Evolutionary conservation across 2,329 filamentous ascomycete species (phyloP).

Genomic region (Apiospora phragmitis): DNA sequence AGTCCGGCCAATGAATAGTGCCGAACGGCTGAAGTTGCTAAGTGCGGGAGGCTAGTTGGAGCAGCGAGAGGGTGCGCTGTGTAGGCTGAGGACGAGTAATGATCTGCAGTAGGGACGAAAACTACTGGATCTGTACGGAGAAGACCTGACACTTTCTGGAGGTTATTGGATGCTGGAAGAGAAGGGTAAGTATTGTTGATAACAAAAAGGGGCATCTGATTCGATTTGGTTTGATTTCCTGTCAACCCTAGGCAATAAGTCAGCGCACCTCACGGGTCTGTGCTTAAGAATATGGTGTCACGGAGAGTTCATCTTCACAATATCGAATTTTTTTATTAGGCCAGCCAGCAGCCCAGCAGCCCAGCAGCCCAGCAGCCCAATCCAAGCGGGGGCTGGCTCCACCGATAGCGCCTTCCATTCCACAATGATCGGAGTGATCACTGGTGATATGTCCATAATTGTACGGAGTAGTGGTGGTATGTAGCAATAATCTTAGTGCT

Average conservation of each 20-base stretch:
- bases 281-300: background rate
- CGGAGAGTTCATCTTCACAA: background rate
- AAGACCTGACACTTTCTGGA: background rate
- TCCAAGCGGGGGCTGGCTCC: background rate
- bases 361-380: background rate
- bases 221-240: background rate
- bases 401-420: background rate
- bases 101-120: slow-evolving; percentile 7
- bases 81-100: slow-evolving; percentile 6
- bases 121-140: background rate
- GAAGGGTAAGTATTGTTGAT: background rate
- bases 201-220: background rate
- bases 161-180: background rate
- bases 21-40: slow-evolving; percentile 8
- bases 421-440: background rate
- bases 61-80: background rate
- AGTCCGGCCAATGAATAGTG: slow-evolving; percentile 3
- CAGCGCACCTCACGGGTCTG: background rate
- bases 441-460: too few relatives aligned
- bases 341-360: background rate
- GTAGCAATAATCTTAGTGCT: background rate
- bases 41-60: slow-evolving; percentile 5
- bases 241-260: background rate
- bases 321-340: background rate
- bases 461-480: background rate